phyloP scores from a whole-genome alignment of 148 eudicot genomes.

The Camellia japonica region DNA sequence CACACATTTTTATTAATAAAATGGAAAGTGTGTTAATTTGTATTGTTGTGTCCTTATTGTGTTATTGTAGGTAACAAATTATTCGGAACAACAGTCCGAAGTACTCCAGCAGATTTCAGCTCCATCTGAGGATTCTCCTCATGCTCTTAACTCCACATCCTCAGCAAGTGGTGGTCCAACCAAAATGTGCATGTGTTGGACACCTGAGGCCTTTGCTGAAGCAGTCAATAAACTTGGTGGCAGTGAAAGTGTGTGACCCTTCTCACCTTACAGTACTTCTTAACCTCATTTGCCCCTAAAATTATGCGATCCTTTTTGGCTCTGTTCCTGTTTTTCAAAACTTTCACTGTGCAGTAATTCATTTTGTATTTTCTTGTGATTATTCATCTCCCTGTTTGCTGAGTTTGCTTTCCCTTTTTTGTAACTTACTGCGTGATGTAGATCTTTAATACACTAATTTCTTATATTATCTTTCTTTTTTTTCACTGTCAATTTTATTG shows the following conservation, averaged over 20 bases:
- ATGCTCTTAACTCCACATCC: slow-evolving; percentile 41
- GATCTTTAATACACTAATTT: no score
- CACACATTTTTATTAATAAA: not conserved
- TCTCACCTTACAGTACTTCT: slow-evolving; percentile 1
- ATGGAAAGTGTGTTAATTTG: not conserved
- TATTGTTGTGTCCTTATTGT: slow-evolving; percentile 6
- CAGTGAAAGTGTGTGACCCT: slow-evolving; percentile 66
- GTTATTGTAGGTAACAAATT: slow-evolving; percentile 30
- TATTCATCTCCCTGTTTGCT: no score
- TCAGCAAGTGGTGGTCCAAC: slow-evolving; percentile 46
- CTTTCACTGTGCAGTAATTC: no score
- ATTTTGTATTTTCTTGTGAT: no score
- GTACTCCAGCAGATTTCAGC: slow-evolving; percentile 49
- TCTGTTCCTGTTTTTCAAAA: no score
- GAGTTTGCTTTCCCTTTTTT: no score
- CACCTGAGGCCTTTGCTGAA: slow-evolving; percentile 92
- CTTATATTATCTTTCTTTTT: no score
- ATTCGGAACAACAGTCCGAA: slow-evolving; percentile 35
- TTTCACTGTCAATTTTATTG: no score
- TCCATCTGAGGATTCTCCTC: slow-evolving; percentile 42
- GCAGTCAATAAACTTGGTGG: slow-evolving; percentile 96
- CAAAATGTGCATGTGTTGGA: slow-evolving; percentile 94
- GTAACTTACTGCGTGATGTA: no score
- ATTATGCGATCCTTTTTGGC: no score
- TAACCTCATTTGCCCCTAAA: not conserved